phyloP scores from a whole-genome alignment of 805 yeast species.

The Candida khao-thaluensis region DNA sequence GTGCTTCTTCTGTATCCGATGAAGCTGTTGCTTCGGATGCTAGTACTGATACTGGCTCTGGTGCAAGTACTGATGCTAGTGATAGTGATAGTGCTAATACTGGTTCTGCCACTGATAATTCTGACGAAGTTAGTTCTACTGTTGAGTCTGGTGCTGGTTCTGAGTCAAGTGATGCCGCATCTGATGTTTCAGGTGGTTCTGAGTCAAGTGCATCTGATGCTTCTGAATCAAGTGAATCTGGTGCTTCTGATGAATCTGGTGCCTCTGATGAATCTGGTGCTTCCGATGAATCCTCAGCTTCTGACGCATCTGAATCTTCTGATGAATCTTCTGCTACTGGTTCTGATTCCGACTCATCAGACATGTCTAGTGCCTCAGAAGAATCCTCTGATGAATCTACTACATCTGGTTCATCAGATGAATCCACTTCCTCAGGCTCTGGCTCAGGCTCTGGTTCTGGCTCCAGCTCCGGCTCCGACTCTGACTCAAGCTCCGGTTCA shows the following conservation, averaged over 20 bases:
- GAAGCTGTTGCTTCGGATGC: neutral
- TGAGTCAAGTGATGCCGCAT: too few species aligned
- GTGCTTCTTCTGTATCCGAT: conserved; percentile 2
- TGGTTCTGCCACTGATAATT: conserved; percentile 1
- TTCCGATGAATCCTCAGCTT: neutral
- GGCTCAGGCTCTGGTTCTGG: conserved; percentile 25
- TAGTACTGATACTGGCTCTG: neutral
- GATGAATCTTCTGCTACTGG: conserved; percentile 1
- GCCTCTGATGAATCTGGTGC: conserved; percentile 3
- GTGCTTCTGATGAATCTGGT: conserved; percentile 5
- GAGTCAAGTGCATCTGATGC: too few species aligned
- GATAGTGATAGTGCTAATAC: neutral
- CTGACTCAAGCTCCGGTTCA: conserved; percentile 13
- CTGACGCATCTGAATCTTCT: conserved; percentile 3
- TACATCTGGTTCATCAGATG: conserved; percentile 22
- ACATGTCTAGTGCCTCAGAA: neutral
- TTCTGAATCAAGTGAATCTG: too few species aligned
- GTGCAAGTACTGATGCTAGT: conserved; percentile 4
- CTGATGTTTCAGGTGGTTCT: too few species aligned
- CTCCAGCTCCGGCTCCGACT: conserved; percentile 19
- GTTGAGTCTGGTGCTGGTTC: neutral
- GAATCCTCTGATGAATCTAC: conserved; percentile 1
- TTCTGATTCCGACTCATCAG: conserved; percentile 1
- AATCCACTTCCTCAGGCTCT: conserved; percentile 23
- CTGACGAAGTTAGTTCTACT: conserved; percentile 2